These are phyloP conservation scores for Populus tomentosa DNA, from an alignment of 441 rosid genomes.

Conservation along the genomic window DNA sequence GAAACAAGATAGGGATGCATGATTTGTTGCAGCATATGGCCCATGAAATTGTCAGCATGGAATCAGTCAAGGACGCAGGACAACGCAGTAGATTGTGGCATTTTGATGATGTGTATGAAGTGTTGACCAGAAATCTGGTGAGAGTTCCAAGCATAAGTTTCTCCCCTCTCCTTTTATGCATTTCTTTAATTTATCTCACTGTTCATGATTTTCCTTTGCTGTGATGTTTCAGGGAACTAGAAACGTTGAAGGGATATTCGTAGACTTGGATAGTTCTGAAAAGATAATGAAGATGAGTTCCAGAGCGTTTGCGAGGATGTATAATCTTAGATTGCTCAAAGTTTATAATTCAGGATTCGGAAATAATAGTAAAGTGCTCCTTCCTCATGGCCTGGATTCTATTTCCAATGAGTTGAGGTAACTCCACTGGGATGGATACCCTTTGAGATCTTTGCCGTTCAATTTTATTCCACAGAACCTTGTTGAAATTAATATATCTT, in stretches of 20 bases:
- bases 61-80: not conserved
- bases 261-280: not conserved
- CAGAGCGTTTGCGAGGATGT: not conserved
- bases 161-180: not conserved
- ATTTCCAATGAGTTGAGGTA: not conserved
- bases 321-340: not conserved
- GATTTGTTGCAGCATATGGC: slow-evolving; percentile 1
- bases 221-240: not conserved
- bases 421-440: not conserved
- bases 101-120: not conserved
- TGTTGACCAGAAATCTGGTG: not conserved
- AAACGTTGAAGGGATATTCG: not conserved
- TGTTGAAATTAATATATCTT: not conserved
- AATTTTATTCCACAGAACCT: not conserved
- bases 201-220: not conserved
- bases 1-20: slow-evolving; percentile 1
- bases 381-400: not conserved
- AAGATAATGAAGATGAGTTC: not conserved
- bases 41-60: not conserved
- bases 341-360: not conserved
- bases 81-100: not conserved
- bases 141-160: not conserved
- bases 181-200: no score
- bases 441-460: not conserved
- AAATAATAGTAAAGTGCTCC: not conserved